Evolutionary conservation across 768 basidiomycete species (phyloP), one percentile per base, ranked within the genome.

Genomic region (Podaxis sp.): DNA sequence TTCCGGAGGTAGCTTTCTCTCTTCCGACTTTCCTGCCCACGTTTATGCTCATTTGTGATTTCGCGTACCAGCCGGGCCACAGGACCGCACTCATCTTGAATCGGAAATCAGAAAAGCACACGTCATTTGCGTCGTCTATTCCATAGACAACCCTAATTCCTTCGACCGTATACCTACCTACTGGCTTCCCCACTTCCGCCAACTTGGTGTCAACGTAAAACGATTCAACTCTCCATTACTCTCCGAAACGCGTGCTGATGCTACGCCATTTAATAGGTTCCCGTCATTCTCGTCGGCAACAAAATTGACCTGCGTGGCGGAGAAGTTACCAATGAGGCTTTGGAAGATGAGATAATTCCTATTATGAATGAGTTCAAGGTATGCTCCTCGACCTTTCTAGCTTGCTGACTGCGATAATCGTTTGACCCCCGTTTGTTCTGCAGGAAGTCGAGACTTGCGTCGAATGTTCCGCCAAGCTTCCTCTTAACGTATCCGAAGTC

Each of bases 361-460:
- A 95, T 99, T 60, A 99, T 99, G 96, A 88, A 90, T 67, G 96
- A 99, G 75, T 99, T 96, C 87, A 99, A 99, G 86, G 95, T 89
- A 70, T 60, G 76, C 69, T 24, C 3, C 11, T 22, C 52, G 11
- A 28, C 2, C 57, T 41, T 48, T 37, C 24, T 56, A 66, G 36
- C 49, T 52, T 56, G 50, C 41, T 33, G 36, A 4, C 33, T 26
- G n/a, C 41, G 15, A 63, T 49, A 58, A 54, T 54, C 65, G 62
- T 56, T 57, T 62, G 38, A 49, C 51, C 60, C 10, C 15, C 62
- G 22, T 66, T 61, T n/a, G 52, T 59, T 62, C 4, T 63, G 44
- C 67, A 99, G 96, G 96, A 98, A 84, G 96, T 98, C 58, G 96
- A 98, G 73, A 98, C 96, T 46, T 98, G 96, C 70, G 92, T 99